These are phyloP conservation scores for Calophaca sinica DNA, from an alignment of 306 rosid species.

Conservation along the genomic window DNA sequence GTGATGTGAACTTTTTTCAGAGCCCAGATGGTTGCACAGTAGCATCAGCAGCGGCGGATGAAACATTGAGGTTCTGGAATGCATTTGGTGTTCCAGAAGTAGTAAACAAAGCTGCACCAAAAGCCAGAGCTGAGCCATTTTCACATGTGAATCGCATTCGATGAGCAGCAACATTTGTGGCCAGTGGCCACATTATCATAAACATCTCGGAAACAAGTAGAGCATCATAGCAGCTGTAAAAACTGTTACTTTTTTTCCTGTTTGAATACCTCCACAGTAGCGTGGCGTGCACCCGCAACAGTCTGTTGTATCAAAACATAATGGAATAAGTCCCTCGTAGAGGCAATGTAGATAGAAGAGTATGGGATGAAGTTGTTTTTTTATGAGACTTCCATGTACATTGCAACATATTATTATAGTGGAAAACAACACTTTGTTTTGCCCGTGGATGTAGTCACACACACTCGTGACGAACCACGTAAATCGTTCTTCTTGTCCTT, in stretches of 20 bases:
- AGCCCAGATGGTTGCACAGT: slow-evolving; percentile 68
- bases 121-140: slow-evolving; percentile 57
- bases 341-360: too few species aligned
- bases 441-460: slow-evolving; percentile 57
- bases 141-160: slow-evolving; percentile 52
- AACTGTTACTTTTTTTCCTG: too few species aligned
- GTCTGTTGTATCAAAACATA: too few species aligned
- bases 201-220: too few species aligned
- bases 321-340: too few species aligned
- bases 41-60: slow-evolving; percentile 72
- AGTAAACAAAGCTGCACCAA: slow-evolving; percentile 53
- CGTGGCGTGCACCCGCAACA: too few species aligned
- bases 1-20: slow-evolving; percentile 4
- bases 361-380: too few species aligned
- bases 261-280: too few species aligned
- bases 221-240: too few species aligned
- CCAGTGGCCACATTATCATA: neutral
- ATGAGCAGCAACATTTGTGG: neutral
- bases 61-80: slow-evolving; percentile 66
- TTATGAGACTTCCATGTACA: slow-evolving; percentile 1
- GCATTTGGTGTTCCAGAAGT: slow-evolving; percentile 64
- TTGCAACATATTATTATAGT: slow-evolving; percentile 16
- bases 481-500: slow-evolving; percentile 6
- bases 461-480: slow-evolving; percentile 53
- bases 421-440: slow-evolving; percentile 11